A percentile compares a stretch with the other conserved stretches of the same genome.
phyloP scores from a whole-genome alignment of 805 yeast species.

The Brettanomyces bruxellensis region DNA sequence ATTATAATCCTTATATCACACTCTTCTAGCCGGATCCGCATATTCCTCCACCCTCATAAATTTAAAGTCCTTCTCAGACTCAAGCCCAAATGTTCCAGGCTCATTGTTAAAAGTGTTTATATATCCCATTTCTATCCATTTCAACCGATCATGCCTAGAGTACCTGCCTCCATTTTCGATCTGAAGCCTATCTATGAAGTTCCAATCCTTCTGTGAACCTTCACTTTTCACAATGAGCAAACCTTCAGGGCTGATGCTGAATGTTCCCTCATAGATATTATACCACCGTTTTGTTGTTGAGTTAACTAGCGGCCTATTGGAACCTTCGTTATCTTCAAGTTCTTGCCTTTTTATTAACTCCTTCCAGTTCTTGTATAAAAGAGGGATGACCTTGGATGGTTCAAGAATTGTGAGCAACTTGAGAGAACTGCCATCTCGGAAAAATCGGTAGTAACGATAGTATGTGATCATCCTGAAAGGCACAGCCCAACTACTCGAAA shows the following conservation, averaged over 20 bases:
- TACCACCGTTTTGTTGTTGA: conserved; percentile 18
- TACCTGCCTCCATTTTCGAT: conserved; percentile 50
- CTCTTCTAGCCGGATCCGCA: neutral
- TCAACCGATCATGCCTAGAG: conserved; percentile 57
- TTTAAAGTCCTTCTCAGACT: conserved; percentile 71
- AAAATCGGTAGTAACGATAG: conserved; percentile 77
- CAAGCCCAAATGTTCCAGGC: conserved; percentile 35
- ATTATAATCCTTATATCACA: too few relatives aligned
- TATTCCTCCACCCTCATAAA: conserved; percentile 29
- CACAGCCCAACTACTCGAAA: conserved; percentile 55
- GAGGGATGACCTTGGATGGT: conserved; percentile 59
- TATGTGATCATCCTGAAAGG: conserved; percentile 84
- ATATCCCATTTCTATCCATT: conserved; percentile 61
- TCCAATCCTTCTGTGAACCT: conserved; percentile 53
- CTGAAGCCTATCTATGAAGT: conserved; percentile 53
- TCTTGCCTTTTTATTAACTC: neutral
- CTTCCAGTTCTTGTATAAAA: conserved; percentile 26
- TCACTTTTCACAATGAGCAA: conserved; percentile 39
- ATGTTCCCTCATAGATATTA: conserved; percentile 40
- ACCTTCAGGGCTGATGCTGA: conserved; percentile 51
- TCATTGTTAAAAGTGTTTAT: conserved; percentile 17
- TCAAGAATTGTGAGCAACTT: conserved; percentile 63
- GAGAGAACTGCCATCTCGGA: conserved; percentile 66
- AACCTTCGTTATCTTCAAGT: neutral
- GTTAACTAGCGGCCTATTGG: neutral